Conservation (phyloP, 2,329 filamentous ascomycete species). For the Cytospora piceae region DNA sequence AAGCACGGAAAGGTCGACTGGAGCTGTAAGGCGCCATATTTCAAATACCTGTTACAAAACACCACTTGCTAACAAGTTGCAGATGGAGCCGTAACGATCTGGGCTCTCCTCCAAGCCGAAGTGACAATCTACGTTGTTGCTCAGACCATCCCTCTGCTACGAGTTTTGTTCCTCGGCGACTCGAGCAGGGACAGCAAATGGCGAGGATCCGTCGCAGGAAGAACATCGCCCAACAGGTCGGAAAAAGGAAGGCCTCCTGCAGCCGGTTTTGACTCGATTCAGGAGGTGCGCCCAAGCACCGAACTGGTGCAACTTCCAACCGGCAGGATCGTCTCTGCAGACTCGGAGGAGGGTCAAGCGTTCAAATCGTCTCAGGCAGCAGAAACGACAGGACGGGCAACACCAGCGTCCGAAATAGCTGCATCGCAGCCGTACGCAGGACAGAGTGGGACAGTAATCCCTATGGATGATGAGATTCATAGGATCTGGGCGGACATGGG, state of each 20-base stretch:
- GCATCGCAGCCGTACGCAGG: background rate
- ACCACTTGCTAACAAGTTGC: background rate
- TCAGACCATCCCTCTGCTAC: slow-evolving; percentile 24
- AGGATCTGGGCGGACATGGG: slow-evolving; percentile 27
- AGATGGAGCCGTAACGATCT: slow-evolving; percentile 21
- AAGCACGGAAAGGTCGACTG: slow-evolving; percentile 16
- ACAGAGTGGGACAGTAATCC: background rate
- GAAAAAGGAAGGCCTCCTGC: slow-evolving; percentile 8
- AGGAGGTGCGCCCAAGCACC: slow-evolving; percentile 10
- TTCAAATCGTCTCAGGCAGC: background rate
- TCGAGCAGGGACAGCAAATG: slow-evolving; percentile 1
- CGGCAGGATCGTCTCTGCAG: slow-evolving; percentile 20
- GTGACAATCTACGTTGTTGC: slow-evolving; percentile 25
- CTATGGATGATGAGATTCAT: slow-evolving; percentile 19
- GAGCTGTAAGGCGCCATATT: slow-evolving; percentile 16
- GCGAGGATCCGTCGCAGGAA: background rate
- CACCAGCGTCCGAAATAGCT: background rate
- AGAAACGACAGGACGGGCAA: background rate
- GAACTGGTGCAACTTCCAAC: slow-evolving; percentile 23
- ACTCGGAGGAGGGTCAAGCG: slow-evolving; percentile 21
- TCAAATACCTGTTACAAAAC: background rate
- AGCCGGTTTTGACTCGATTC: slow-evolving; percentile 4
- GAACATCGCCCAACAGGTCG: slow-evolving; percentile 1
- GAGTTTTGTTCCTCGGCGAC: slow-evolving; percentile 12
- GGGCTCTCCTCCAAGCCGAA: slow-evolving; percentile 22